A percentile compares a stretch with the other conserved stretches of the same genome.
These are phyloP conservation scores for Plasmodium sp. DNA, from an alignment of 169 alveolate species.

Conservation along the genomic window DNA sequence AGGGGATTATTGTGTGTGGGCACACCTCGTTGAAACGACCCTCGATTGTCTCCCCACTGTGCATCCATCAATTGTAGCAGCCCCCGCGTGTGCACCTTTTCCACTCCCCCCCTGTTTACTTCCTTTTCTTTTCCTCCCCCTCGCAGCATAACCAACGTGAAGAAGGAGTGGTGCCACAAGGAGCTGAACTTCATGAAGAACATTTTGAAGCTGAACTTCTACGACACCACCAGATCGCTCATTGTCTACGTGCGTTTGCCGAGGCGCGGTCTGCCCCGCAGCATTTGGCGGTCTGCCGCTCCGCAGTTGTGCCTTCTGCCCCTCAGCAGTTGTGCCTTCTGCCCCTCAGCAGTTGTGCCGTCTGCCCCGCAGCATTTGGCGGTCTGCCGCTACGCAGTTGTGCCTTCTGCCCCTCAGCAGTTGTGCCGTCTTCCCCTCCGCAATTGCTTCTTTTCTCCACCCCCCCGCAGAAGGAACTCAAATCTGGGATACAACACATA, in stretches of 20 bases:
- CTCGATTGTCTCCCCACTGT: neutral
- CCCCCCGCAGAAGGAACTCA: constrained; percentile 34
- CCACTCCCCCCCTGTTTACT: neutral
- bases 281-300: too few species aligned
- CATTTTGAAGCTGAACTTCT: constrained; percentile 38
- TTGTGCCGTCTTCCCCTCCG: neutral
- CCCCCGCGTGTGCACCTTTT: neutral
- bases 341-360: too few species aligned
- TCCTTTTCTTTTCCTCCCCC: neutral
- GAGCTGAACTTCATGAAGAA: constrained; percentile 69
- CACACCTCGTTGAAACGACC: neutral
- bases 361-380: too few species aligned
- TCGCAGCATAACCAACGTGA: constrained; percentile 45
- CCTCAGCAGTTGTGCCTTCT: too few species aligned
- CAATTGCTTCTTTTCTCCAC: neutral
- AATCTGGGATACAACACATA: constrained; percentile 41
- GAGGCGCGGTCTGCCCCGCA: neutral
- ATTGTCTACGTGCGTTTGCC: constrained; percentile 48
- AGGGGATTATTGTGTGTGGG: neutral
- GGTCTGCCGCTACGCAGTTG: too few species aligned
- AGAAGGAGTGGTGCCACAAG: constrained; percentile 71
- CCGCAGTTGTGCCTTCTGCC: neutral
- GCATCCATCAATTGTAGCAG: neutral
- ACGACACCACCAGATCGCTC: constrained; percentile 63
- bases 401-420: neutral